These are phyloP conservation scores for Babesia ovata DNA, from an alignment of 169 alveolate species.

Conservation along the genomic window DNA sequence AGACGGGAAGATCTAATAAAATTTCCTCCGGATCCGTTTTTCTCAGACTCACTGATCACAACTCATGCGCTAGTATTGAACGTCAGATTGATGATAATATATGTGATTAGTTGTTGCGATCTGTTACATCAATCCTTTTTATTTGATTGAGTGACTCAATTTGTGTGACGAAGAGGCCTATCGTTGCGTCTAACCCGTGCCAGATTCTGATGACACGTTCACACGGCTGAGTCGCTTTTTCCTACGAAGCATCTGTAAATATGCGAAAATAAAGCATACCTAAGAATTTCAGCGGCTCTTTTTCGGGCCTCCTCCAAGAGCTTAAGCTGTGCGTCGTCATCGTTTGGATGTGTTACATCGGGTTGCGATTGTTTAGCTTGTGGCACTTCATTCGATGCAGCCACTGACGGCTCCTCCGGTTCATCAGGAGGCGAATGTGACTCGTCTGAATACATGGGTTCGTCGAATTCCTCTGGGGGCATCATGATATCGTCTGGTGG, in stretches of 20 bases:
- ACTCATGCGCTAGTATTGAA: no score
- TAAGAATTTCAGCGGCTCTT: slow-evolving; percentile 62
- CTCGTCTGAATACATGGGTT: not conserved
- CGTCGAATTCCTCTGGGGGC: slow-evolving; percentile 9
- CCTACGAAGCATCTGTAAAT: not conserved
- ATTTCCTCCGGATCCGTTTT: no score
- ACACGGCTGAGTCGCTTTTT: slow-evolving; percentile 19
- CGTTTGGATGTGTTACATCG: slow-evolving; percentile 1
- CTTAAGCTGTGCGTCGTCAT: slow-evolving; percentile 30
- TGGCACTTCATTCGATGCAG: not conserved
- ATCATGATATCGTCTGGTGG: slow-evolving; percentile 35
- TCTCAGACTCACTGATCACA: no score
- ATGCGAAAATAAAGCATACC: slow-evolving; percentile 16
- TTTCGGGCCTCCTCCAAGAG: slow-evolving; percentile 64
- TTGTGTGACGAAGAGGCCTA: not conserved
- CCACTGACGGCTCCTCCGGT: not conserved
- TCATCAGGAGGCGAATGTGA: not conserved
- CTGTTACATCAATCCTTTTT: no score
- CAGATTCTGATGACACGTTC: not conserved
- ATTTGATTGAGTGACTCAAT: no score
- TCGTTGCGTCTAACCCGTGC: not conserved
- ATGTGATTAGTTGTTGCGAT: no score
- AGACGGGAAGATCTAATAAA: no score
- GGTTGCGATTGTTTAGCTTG: not conserved
- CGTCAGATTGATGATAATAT: no score